phyloP scores from a whole-genome alignment of 768 basidiomycete species.

The Collybia mongolica region DNA sequence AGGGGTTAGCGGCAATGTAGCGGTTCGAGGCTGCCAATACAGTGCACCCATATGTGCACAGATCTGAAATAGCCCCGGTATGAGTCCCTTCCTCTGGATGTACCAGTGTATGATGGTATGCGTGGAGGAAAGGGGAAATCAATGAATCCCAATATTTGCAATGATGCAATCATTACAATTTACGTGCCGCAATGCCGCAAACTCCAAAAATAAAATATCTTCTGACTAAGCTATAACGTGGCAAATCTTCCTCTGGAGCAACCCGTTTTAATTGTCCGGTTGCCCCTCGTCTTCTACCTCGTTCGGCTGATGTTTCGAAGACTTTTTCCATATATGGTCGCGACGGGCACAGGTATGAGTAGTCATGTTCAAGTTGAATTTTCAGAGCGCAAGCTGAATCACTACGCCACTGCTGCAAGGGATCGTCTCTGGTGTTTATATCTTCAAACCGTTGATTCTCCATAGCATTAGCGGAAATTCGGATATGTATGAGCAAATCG shows the following conservation, averaged over 20 bases:
- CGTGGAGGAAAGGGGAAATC: neutral
- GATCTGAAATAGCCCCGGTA: too few relatives aligned
- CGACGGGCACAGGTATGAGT: slow-evolving; percentile 51
- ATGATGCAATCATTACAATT: neutral
- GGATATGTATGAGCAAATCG: slow-evolving; percentile 10
- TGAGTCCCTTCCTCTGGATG: too few relatives aligned
- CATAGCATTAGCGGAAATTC: slow-evolving; percentile 9
- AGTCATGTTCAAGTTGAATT: neutral
- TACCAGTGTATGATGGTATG: too few relatives aligned
- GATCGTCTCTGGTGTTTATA: slow-evolving; percentile 61
- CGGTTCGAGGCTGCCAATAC: too few relatives aligned
- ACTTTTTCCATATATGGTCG: slow-evolving; percentile 50
- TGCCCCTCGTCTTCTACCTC: neutral
- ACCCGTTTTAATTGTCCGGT: neutral
- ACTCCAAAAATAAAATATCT: neutral
- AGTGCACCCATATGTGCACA: too few relatives aligned
- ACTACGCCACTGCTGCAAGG: slow-evolving; percentile 32
- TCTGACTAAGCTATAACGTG: neutral
- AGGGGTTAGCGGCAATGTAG: too few relatives aligned
- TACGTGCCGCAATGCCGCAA: neutral
- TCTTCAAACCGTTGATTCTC: slow-evolving; percentile 54
- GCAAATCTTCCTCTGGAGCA: neutral
- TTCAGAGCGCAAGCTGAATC: slow-evolving; percentile 1
- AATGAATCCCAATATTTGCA: neutral
- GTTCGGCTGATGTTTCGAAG: slow-evolving; percentile 35